phyloP scores from a whole-genome alignment of 2,329 filamentous ascomycete genomes.

The Colletotrichum graminicola region DNA sequence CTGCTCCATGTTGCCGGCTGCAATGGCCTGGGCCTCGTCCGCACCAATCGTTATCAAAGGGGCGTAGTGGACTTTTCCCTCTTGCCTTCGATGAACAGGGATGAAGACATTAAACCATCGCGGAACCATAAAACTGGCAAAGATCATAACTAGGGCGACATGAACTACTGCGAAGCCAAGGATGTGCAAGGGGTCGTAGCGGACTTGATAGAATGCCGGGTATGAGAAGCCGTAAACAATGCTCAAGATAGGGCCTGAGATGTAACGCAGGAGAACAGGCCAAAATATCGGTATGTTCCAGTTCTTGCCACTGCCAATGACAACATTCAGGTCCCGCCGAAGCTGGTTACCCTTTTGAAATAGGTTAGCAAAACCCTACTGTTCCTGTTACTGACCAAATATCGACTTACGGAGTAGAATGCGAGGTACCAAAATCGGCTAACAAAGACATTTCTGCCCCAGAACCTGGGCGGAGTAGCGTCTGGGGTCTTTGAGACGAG shows the following conservation, averaged over 20 bases:
- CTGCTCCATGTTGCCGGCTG: conserved; percentile 24
- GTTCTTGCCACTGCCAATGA: conserved; percentile 66
- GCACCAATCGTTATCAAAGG: conserved; percentile 36
- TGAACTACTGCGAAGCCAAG: conserved; percentile 63
- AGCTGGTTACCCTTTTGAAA: conserved; percentile 65
- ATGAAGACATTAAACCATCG: conserved; percentile 67
- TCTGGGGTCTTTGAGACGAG: conserved; percentile 58
- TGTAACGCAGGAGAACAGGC: conserved; percentile 62
- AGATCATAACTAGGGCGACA: conserved; percentile 59
- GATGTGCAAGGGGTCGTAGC: conserved; percentile 64
- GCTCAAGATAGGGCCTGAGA: conserved; percentile 61
- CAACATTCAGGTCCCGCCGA: conserved; percentile 65
- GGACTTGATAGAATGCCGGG: conserved; percentile 60
- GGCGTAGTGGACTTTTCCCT: conserved; percentile 55
- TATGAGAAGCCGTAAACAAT: conserved; percentile 67
- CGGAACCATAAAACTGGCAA: conserved; percentile 63
- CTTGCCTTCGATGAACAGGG: conserved; percentile 58
- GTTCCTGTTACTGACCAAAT: too few species aligned
- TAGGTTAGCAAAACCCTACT: not conserved
- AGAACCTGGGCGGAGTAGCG: conserved; percentile 56
- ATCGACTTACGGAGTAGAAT: conserved; percentile 66
- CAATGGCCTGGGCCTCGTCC: conserved; percentile 39
- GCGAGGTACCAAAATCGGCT: conserved; percentile 64
- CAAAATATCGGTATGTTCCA: conserved; percentile 67
- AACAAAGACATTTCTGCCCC: conserved; percentile 52